Conservation (phyloP, 2,329 filamentous ascomycete species). For the Plectosphaerella sp. region DNA sequence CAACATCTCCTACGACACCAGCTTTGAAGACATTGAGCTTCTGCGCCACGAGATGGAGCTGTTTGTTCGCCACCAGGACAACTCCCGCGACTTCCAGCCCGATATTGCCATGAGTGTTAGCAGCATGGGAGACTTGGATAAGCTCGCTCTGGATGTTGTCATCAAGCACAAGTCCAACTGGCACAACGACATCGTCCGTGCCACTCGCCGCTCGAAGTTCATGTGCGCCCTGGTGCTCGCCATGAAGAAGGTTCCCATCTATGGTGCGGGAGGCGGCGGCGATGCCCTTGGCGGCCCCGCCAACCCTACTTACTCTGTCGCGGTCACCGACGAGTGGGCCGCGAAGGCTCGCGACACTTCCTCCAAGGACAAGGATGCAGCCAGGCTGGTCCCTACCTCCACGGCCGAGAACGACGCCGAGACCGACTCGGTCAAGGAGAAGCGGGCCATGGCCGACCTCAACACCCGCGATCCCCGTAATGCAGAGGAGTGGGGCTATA, state of each 20-base stretch:
- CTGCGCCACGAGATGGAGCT: conserved; percentile 78
- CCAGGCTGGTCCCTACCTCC: conserved; percentile 56
- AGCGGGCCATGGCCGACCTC: conserved; percentile 39
- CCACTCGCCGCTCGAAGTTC: conserved; percentile 84
- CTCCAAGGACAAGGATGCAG: conserved; percentile 56
- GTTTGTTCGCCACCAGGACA: conserved; percentile 81
- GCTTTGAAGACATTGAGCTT: conserved; percentile 83
- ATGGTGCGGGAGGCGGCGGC: conserved; percentile 70
- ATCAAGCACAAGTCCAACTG: conserved; percentile 93
- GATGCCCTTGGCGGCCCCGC: conserved; percentile 58
- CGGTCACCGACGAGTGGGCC: conserved; percentile 64
- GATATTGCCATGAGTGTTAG: conserved; percentile 76
- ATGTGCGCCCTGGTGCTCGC: conserved; percentile 89
- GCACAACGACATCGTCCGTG: conserved; percentile 80
- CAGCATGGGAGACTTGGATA: conserved; percentile 80
- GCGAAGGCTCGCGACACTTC: conserved; percentile 56
- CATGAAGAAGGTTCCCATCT: conserved; percentile 81
- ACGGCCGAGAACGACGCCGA: conserved; percentile 11
- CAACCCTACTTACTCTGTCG: conserved; percentile 78
- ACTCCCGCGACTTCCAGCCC: conserved; percentile 84
- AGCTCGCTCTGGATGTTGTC: conserved; percentile 75
- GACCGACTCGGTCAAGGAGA: conserved; percentile 29
- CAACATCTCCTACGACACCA: conserved; percentile 79
- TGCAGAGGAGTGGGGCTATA: conserved; percentile 32
- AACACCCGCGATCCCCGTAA: conserved; percentile 31